These are phyloP conservation scores for Incumbomyces lentus DNA, from an alignment of 2,329 filamentous ascomycete genomes.

Conservation along the genomic window DNA sequence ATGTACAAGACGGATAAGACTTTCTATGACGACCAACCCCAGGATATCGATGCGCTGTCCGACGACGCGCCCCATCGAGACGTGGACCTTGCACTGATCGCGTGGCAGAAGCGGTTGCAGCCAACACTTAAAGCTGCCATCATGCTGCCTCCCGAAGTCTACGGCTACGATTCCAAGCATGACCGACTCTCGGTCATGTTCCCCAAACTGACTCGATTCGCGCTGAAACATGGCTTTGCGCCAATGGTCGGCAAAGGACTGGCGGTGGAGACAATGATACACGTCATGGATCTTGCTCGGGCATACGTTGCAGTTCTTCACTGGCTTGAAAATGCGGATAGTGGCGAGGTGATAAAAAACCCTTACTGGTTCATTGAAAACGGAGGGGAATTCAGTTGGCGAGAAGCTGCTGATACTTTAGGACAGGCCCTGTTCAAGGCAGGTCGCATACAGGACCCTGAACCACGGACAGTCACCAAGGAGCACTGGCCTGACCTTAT, in stretches of 20 bases:
- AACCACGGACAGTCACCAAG: conserved; percentile 27
- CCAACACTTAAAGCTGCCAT: conserved; percentile 36
- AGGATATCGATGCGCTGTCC: too few species aligned
- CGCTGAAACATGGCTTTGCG: conserved; percentile 38
- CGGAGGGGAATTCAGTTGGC: conserved; percentile 36
- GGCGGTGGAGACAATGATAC: conserved; percentile 34
- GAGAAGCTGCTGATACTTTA: conserved; percentile 30
- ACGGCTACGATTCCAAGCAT: conserved; percentile 32
- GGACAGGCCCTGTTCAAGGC: conserved; percentile 28
- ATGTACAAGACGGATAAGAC: too few species aligned
- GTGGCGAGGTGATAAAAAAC: conserved; percentile 28
- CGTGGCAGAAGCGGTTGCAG: conserved; percentile 26
- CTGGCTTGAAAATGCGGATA: conserved; percentile 28
- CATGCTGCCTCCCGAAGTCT: conserved; percentile 39
- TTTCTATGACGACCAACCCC: too few species aligned
- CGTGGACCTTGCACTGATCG: conserved; percentile 37
- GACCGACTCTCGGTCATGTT: conserved; percentile 37
- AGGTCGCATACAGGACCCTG: conserved; percentile 30
- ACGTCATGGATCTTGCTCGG: conserved; percentile 39
- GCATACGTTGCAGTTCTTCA: conserved; percentile 37
- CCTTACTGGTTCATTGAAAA: conserved; percentile 40
- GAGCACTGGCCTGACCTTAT: conserved; percentile 34
- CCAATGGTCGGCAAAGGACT: conserved; percentile 36
- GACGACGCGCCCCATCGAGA: conserved; percentile 35
- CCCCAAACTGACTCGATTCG: conserved; percentile 38